Conservation (phyloP, 495 filamentous ascomycete genomes). For the Cercophora scortea region DNA sequence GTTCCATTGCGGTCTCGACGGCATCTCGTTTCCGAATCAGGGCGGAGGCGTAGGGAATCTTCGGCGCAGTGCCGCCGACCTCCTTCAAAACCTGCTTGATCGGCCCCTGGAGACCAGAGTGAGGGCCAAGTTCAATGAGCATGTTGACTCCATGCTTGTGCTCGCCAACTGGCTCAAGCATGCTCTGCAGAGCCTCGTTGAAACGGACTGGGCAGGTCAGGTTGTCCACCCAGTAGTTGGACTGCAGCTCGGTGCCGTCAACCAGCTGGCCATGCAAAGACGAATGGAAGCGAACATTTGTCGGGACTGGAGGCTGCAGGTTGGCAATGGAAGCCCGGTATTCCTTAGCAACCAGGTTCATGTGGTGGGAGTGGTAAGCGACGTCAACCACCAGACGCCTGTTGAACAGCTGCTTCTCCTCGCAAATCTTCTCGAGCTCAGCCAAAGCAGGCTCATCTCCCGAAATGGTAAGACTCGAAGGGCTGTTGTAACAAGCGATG, state of each 20-base stretch:
- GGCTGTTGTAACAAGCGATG: conserved; percentile 52
- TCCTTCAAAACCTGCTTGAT: conserved; percentile 46
- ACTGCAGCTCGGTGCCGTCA: conserved; percentile 24
- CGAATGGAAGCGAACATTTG: conserved; percentile 33
- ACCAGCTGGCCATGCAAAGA: conserved; percentile 24
- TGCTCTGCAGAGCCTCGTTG: conserved; percentile 26
- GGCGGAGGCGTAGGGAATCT: conserved; percentile 23
- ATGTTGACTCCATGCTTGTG: conserved; percentile 33
- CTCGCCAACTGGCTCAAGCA: conserved; percentile 27
- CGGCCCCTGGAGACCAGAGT: conserved; percentile 50
- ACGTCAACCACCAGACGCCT: conserved; percentile 48
- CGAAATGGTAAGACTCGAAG: conserved; percentile 52
- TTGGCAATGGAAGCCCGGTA: conserved; percentile 27
- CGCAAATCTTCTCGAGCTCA: conserved; percentile 37
- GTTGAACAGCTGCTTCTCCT: conserved; percentile 41
- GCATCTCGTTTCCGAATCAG: conserved; percentile 33
- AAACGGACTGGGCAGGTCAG: conserved; percentile 34
- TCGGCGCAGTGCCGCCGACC: conserved; percentile 22
- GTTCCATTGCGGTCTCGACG: conserved; percentile 35
- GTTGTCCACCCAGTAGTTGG: conserved; percentile 40
- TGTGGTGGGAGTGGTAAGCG: conserved; percentile 61
- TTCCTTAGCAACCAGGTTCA: conserved; percentile 39
- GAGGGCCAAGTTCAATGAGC: conserved; percentile 57
- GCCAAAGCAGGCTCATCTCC: conserved; percentile 43
- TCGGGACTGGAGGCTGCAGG: conserved; percentile 22